Conservation (phyloP, 352 stramenopile species). For the Pythium scleroteichum region DNA sequence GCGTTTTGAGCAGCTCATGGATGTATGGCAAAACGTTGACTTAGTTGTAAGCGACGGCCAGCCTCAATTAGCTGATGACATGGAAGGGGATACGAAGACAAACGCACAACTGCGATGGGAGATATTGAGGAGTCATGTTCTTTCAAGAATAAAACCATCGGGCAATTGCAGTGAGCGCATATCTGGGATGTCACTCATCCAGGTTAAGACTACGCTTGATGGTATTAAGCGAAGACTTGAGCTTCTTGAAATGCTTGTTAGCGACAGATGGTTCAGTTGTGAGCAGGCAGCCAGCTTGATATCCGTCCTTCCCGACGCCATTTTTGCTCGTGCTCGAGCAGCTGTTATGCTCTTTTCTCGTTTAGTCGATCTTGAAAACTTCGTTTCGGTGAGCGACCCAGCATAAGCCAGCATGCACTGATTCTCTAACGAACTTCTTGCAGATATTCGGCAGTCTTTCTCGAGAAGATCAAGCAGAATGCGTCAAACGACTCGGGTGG, state of each 20-base stretch:
- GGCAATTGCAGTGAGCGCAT: neutral
- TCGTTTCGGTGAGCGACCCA: conserved; percentile 42
- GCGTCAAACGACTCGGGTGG: conserved; percentile 71
- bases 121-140: conserved; percentile 35
- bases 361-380: conserved; percentile 78
- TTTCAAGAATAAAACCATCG: conserved; percentile 7
- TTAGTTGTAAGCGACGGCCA: conserved; percentile 18
- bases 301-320: conserved; percentile 42
- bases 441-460: conserved; percentile 58
- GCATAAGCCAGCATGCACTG: neutral
- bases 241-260: conserved; percentile 54
- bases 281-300: conserved; percentile 47
- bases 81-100: conserved; percentile 10
- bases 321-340: conserved; percentile 50
- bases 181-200: conserved; percentile 4
- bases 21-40: conserved; percentile 37
- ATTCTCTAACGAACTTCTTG: neutral
- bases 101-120: conserved; percentile 46
- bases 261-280: conserved; percentile 53
- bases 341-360: conserved; percentile 62
- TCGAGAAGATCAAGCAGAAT: conserved; percentile 55
- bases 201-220: conserved; percentile 32
- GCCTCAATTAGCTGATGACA: neutral
- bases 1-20: conserved; percentile 59
- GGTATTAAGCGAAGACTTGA: conserved; percentile 31